Conservation (phyloP, 2,329 filamentous ascomycete genomes). For the Alternaria panax region DNA sequence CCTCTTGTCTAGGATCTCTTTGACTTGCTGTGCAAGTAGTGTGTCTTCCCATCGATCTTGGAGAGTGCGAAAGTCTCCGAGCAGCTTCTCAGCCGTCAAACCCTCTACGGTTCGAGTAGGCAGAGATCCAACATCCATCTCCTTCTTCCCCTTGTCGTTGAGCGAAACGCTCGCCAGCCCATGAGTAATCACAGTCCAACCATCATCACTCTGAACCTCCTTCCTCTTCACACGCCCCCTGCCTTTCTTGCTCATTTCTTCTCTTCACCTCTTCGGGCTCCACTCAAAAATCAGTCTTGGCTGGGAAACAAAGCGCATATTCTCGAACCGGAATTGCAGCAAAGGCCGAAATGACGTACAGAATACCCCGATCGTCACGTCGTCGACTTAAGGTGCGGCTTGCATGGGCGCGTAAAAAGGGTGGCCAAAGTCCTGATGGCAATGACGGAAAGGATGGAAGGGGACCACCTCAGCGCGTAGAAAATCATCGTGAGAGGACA, state of each 20-base stretch:
- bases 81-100: conserved; percentile 35
- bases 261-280: background rate
- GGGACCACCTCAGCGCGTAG: conserved; percentile 8
- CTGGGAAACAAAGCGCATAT: background rate
- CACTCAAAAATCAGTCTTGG: background rate
- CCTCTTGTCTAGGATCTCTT: conserved; percentile 12
- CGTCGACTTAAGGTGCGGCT: conserved; percentile 32
- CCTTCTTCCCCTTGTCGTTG: background rate
- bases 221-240: conserved; percentile 40
- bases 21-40: conserved; percentile 30
- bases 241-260: conserved; percentile 6
- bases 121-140: conserved; percentile 11
- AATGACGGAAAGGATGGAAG: background rate
- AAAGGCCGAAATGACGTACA: background rate
- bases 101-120: conserved; percentile 27
- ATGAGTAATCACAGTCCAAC: conserved; percentile 50
- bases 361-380: conserved; percentile 5
- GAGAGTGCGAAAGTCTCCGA: conserved; percentile 30
- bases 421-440: background rate
- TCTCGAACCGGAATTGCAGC: background rate
- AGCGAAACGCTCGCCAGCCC: conserved; percentile 21
- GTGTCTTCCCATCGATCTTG: conserved; percentile 36
- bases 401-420: conserved; percentile 30
- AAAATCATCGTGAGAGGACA: conserved; percentile 9
- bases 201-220: conserved; percentile 40